Base-by-base conservation (phyloP, 768 basidiomycete species). In the Pulveroboletus sp. region DNA sequence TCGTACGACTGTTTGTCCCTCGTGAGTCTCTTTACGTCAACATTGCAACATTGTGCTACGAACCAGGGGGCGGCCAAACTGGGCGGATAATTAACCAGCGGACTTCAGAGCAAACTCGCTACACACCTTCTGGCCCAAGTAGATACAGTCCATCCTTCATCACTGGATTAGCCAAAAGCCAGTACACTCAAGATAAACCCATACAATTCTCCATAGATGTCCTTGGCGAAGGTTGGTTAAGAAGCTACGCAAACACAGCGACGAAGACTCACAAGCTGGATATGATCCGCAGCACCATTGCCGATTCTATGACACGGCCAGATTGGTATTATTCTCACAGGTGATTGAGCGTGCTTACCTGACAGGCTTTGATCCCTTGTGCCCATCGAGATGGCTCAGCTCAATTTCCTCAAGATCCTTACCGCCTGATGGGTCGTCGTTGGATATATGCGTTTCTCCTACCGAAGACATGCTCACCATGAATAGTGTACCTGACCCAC, bases 201-300 rank as follows among this genome's bases (percentile, higher is more conserved):
- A 27, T 55, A 90, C 90, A 94, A 67, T 71, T 97, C 94, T 27
- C 95, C 95, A 56, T 97, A 98, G 47, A 99, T 97, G 65, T 99
- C 95, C 91, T 93, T 53, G 2, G 27, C 19, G 17, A 11, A 40
- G n/a, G 35, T 10, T 17, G 3, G 42, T 59, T 45, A 54, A 20
- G 1, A 6, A 31, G 12, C 32, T 9, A 4, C 40, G 16, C 33
- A 49, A 7, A 20, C n/a, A 17, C 19, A 47, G 54, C 27, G 23
- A 47, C 45, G 16, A 13, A 24, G 20, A 51, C 71, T 55, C 50
- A 90, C 91, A 58, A 94, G 70, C 61, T 98, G 94, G 10, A 97
- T 66, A 65, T 97, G 94, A 64, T 94, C 86, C 4, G 92, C 93
- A 0, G 95, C 95, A 4, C 95, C 95, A 64, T 99, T 99, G 5